phyloP scores from a whole-genome alignment of 345 rosid genomes.

The Dipteronia sinensis region DNA sequence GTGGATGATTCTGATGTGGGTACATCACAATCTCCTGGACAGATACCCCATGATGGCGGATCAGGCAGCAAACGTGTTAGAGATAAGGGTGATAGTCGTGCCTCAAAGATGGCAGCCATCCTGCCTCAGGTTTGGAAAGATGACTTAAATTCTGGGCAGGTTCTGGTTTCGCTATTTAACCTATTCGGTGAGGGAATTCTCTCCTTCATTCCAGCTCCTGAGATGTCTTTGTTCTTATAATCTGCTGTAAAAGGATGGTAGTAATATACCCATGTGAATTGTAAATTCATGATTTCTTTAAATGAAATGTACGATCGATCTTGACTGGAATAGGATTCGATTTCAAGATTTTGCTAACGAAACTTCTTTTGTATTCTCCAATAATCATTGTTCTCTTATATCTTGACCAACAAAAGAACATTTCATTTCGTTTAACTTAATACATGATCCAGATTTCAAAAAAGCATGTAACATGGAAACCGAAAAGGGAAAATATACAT shows the following conservation, averaged over 20 bases:
- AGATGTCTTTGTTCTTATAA: conserved; percentile 72
- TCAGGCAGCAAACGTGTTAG: conserved; percentile 31
- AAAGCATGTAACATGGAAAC: background rate
- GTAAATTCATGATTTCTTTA: background rate
- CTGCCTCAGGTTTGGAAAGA: conserved; percentile 77
- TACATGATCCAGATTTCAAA: background rate
- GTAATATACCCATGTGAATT: background rate
- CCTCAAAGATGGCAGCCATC: conserved; percentile 50
- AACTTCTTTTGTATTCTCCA: too few species aligned
- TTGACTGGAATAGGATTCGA: too few species aligned
- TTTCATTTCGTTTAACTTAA: background rate
- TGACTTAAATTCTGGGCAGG: conserved; percentile 66
- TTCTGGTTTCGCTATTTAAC: conserved; percentile 62
- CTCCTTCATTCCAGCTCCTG: conserved; percentile 77
- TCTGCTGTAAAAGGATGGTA: conserved; percentile 21
- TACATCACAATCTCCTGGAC: conserved; percentile 44
- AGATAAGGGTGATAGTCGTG: conserved; percentile 27
- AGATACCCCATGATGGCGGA: conserved; percentile 28
- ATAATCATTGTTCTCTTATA: too few species aligned
- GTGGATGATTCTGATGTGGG: conserved; percentile 35
- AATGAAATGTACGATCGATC: too few species aligned
- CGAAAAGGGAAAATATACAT: too few species aligned
- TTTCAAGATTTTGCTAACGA: too few species aligned
- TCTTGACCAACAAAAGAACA: background rate
- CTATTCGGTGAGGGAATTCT: conserved; percentile 72